Conservation (phyloP, 2,329 filamentous ascomycete genomes). For the Xylaria arbuscula region DNA sequence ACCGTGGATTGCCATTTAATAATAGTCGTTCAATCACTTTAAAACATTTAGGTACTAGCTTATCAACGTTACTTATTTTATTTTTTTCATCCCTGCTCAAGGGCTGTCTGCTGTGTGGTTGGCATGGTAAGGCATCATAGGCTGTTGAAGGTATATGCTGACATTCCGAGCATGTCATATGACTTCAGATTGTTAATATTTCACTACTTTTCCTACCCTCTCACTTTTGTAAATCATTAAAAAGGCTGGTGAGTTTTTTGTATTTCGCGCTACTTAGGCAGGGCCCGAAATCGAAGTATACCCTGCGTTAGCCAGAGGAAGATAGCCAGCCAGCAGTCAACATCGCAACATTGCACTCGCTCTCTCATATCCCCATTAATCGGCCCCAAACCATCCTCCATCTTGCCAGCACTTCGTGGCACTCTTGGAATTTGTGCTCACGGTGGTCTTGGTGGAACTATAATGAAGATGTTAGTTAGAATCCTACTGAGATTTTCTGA, state of each 20-base stretch:
- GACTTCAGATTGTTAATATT: no score
- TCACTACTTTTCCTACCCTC: no score
- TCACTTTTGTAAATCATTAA: not conserved
- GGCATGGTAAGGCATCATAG: no score
- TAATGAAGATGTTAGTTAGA: not conserved
- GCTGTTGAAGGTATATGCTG: no score
- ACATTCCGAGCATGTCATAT: no score
- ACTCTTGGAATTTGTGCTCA: constrained; percentile 50
- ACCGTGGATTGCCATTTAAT: no score
- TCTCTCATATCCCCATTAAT: constrained; percentile 9
- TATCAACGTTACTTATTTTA: no score
- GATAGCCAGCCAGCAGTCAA: not conserved
- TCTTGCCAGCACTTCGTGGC: constrained; percentile 53
- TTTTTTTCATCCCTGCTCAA: no score
- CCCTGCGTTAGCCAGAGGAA: not conserved
- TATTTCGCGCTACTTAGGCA: not conserved
- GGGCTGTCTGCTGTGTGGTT: no score
- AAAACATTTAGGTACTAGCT: no score
- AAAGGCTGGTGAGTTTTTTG: not conserved
- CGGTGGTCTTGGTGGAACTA: constrained; percentile 52
- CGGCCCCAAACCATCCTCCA: constrained; percentile 51
- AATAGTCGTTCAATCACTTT: no score
- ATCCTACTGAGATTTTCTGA: not conserved
- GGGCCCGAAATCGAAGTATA: not conserved
- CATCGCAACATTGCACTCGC: not conserved